Evolutionary conservation across 1,139 yeast species (phyloP), one percentile per base, ranked within the genome.

Genomic region (Nadsonia starkeyi-henricii): DNA sequence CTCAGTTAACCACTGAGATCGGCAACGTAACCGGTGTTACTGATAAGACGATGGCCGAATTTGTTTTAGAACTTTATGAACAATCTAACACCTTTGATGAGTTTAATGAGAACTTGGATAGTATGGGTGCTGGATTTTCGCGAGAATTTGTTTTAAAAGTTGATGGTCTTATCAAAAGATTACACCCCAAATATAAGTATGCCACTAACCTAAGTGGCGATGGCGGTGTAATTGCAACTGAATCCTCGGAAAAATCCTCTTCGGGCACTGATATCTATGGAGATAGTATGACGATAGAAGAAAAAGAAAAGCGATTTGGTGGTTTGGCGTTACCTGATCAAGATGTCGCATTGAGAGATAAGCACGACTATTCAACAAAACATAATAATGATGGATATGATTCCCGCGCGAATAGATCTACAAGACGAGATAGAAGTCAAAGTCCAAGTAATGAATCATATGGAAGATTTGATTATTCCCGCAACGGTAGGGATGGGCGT

Each of bases 91-190:
- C 46, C 41, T 20, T 52, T 52, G 41, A 49, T 3, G 67, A 62
- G 9, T 80, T 81, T 56, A 60, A 63, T 41, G 54, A 61, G n/a
- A 65, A 68, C 19, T 62, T 82, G 47, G 61, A 64, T 17, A 77
- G 71, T 9, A 74, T 80, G 59, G 91, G 86, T 0, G 85, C 84
- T 19, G 82, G 76, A 12, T 76, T 83, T 51, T 73, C 79, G 0
- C 63, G 58, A 3, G 65, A 52, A 2, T 72, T 78, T 52, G 60
- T 78, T 1, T 61, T 61, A 18, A 58, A 62, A 13, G 55, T 72
- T 15, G 68, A 68, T 41, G 60, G 65, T 9, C 65, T 67, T 51
- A 64, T 67, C 5, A 48, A 65, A 36, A 57, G 56, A 37, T 51
- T 66, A 55, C 63, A 61, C 47, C 66, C 69, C 1, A 55, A 53